Percentiles rank a stretch among this genome's conserved stretches.
phyloP scores from a whole-genome alignment of 306 rosid genomes.

The Rosa rugosa region DNA sequence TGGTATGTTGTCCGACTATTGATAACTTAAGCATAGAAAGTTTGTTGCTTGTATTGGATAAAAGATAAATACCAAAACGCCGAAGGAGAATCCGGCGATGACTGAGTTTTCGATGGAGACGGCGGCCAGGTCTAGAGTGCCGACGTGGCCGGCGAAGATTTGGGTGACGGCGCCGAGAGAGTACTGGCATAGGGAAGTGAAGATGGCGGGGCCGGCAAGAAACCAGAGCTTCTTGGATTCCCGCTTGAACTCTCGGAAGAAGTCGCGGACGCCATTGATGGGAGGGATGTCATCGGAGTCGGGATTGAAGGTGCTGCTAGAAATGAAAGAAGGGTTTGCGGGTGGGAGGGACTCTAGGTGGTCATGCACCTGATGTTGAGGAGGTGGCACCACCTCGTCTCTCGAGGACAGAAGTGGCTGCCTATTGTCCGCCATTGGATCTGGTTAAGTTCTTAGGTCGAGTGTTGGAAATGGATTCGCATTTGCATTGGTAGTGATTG shows the following conservation, averaged over 20 bases:
- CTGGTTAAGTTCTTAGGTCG: not conserved
- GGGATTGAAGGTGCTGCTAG: conserved; percentile 38
- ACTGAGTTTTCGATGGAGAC: conserved; percentile 86
- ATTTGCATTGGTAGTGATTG: not conserved
- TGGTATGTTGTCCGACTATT: not conserved
- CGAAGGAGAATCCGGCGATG: conserved; percentile 92
- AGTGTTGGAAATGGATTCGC: not conserved
- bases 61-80: conserved; percentile 48
- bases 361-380: not conserved
- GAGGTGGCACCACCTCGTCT: not conserved
- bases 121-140: conserved; percentile 81
- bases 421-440: conserved; percentile 25
- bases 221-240: conserved; percentile 85
- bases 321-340: conserved; percentile 12
- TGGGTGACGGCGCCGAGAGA: conserved; percentile 92
- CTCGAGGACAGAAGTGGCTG: conserved; percentile 30
- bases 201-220: conserved; percentile 90
- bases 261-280: conserved; percentile 35
- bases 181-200: conserved; percentile 77
- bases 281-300: conserved; percentile 62
- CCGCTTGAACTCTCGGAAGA: conserved; percentile 42
- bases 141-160: conserved; percentile 76
- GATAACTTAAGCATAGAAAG: no score
- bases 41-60: no score
- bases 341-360: conserved; percentile 29